Conservation (phyloP, 1,284 basidiomycete species). For the Papiliotrema nemorosa region DNA sequence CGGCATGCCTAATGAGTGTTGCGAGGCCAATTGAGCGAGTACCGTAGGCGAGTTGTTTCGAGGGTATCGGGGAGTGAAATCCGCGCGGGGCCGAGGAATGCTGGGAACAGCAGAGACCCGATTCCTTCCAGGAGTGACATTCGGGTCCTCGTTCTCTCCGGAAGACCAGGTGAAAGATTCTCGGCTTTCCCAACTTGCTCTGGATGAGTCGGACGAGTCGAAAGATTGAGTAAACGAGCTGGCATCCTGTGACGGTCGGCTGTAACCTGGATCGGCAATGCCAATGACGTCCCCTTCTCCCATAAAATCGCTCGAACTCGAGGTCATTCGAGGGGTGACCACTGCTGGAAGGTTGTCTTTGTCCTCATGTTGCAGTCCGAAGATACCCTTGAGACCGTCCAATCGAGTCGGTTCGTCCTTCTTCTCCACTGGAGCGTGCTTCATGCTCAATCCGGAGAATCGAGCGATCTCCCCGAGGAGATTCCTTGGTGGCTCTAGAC, state of each 20-base stretch:
- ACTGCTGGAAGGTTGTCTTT: conserved; percentile 17
- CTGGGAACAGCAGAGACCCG: conserved; percentile 30
- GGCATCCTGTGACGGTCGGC: conserved; percentile 23
- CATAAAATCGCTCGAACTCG: conserved; percentile 27
- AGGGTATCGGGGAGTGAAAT: conserved; percentile 47
- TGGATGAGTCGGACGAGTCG: conserved; percentile 22
- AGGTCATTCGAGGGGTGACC: conserved; percentile 13
- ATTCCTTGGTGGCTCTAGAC: conserved; percentile 24
- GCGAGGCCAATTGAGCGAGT: conserved; percentile 29
- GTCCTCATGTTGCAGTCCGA: conserved; percentile 16
- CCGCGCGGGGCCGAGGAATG: conserved; percentile 41
- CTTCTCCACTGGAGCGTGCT: conserved; percentile 4
- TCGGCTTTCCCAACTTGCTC: conserved; percentile 46
- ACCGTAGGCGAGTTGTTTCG: conserved; percentile 35
- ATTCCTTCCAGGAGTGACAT: conserved; percentile 14
- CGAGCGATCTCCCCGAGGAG: conserved; percentile 32
- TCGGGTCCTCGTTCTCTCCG: conserved; percentile 32
- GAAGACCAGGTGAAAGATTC: conserved; percentile 48
- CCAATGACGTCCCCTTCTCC: conserved; percentile 39
- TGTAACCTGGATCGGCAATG: conserved; percentile 21
- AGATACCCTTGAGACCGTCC: conserved; percentile 39
- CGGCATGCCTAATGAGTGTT: conserved; percentile 25
- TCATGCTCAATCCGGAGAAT: conserved; percentile 29
- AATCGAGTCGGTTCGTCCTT: conserved; percentile 24
- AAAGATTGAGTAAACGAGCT: conserved; percentile 43